Base-by-base conservation (phyloP, 139 green algal species). In the Trebouxia sp. region DNA sequence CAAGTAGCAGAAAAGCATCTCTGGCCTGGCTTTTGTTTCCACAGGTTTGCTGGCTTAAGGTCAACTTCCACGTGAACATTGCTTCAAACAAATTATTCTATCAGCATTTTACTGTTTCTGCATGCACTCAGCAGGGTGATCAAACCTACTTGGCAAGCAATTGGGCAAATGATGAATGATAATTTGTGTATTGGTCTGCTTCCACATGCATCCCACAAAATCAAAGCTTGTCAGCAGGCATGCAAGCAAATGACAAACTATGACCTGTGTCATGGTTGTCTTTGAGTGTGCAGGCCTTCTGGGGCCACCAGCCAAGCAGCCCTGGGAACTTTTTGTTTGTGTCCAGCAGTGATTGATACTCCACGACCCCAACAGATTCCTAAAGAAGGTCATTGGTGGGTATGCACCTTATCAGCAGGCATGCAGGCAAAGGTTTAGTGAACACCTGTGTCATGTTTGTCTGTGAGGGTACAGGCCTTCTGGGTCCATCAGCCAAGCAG, bases 271-370 rank as follows among this genome's bases (percentile, higher is more conserved):
- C 80, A 56, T 86, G 90, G 78, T 93, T 94, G 56, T 93, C 88
- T 4, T 92, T 74, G 65, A 98, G 98, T 1, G 90, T 96, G 43
- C 97, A 88, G 0, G 88, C 85, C 32, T 83, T 84, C 28, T 45
- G 72, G 0, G 87, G 88, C 87, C 88, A 95, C 70, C 82, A 90
- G 42, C 90, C 89, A 43, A 91, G 66, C 58, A 96, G 79, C 22
- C 90, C 93, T n/a, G 87, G 85, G n/a, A 90, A 70, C 76, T 90
- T 90, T 42, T 86, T 84, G 58, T 93, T 62, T 8, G 14, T 10
- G 84, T 98, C 95, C 26, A 91, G 87, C 38, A 98, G 87, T 35
- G 95, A 89, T 91, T 91, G 97, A 85, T 97, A 97, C 90, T 98
- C 91, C 17, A 69, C 88, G 70, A 94, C 87, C 41, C 83, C 84